Evolutionary conservation across 2,329 filamentous ascomycete genomes (phyloP), one percentile per base, ranked within the genome.

Genomic region (Arthrobotrys iridis): DNA sequence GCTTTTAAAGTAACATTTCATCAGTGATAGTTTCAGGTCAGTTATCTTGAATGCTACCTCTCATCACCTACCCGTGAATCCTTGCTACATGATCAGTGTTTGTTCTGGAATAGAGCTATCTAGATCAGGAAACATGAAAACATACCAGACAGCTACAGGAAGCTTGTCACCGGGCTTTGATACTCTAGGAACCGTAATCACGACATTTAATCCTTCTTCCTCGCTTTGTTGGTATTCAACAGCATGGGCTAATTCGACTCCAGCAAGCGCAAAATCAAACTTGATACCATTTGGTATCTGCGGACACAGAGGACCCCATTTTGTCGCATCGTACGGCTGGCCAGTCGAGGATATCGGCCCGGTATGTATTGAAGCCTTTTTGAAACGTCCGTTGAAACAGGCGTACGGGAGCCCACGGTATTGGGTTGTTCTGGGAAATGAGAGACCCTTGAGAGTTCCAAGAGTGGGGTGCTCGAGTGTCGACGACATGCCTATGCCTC

Each of bases 331-430:
- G 40, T 79, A 80, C 0, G 78, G 65, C 4, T 58, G 75, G 15
- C 77, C 66, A 1, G 62, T 4, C 4, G n/a, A 11, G 22, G 68
- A 66, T 35, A 74, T n/a, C 2, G 52, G 10, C 1, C 73, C 74
- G 55, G 11, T 50, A 11, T 78, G 64, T 0, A 79, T 68, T 1
- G 80, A 70, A 1, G 82, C 80, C 13, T 82, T 79, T 65, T 79
- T 59, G 74, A 80, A 83, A 48, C 82, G 78, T 2, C 77, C 79
- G 1, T 81, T 80, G 65, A 83, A 80, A 0, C 67, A 67, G 5
- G 81, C 82, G 45, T 80, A 83, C 78, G 81, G 82, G 20, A 83
- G 76, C 33, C 81, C 80, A 22, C 81, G 79, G 71, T 81, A 83
- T 67, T 83, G 80, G 10, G 78, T 71, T 43, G 78, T 78, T 24